Conservation (phyloP, 2,329 filamentous ascomycete species). For the Colletotrichum karsti region DNA sequence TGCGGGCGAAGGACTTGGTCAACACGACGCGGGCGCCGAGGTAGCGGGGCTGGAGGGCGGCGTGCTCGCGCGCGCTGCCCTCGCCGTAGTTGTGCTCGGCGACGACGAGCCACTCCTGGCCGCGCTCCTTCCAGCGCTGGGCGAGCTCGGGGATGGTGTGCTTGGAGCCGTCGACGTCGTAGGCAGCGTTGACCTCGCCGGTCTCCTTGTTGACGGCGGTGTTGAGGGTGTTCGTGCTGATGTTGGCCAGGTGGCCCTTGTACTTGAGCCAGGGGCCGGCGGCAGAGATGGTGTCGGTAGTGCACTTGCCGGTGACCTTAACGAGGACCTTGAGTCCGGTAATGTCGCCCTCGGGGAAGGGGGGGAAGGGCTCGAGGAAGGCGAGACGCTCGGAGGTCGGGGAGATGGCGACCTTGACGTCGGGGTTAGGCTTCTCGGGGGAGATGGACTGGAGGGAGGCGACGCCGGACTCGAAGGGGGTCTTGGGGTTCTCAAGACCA, state of each 20-base stretch:
- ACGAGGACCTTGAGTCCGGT: conserved; percentile 85
- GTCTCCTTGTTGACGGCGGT: conserved; percentile 93
- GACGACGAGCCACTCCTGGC: conserved; percentile 88
- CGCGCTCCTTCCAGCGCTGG: conserved; percentile 79
- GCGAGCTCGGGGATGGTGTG: conserved; percentile 89
- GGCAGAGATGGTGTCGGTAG: conserved; percentile 97
- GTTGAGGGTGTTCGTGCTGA: conserved; percentile 96
- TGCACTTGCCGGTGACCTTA: conserved; percentile 98
- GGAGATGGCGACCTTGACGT: conserved; percentile 78
- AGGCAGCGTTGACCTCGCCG: conserved; percentile 89
- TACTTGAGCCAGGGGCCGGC: conserved; percentile 98
- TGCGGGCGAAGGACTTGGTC: conserved; percentile 87
- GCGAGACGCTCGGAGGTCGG: conserved; percentile 92
- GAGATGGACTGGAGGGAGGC: conserved; percentile 77
- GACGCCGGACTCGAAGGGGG: conserved; percentile 81
- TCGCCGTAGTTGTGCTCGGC: conserved; percentile 98
- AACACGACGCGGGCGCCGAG: conserved; percentile 86
- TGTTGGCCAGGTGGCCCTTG: conserved; percentile 98
- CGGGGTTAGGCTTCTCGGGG: conserved; percentile 65
- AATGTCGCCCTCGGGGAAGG: conserved; percentile 83
- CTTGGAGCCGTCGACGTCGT: conserved; percentile 80
- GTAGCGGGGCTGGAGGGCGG: conserved; percentile 89
- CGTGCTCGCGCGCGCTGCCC: conserved; percentile 88
- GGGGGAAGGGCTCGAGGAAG: conserved; percentile 86
- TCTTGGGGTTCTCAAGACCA: conserved; percentile 70